Evolutionary conservation across 805 yeast genomes (phyloP).

Genomic region (Monosporozyma servazzii): DNA sequence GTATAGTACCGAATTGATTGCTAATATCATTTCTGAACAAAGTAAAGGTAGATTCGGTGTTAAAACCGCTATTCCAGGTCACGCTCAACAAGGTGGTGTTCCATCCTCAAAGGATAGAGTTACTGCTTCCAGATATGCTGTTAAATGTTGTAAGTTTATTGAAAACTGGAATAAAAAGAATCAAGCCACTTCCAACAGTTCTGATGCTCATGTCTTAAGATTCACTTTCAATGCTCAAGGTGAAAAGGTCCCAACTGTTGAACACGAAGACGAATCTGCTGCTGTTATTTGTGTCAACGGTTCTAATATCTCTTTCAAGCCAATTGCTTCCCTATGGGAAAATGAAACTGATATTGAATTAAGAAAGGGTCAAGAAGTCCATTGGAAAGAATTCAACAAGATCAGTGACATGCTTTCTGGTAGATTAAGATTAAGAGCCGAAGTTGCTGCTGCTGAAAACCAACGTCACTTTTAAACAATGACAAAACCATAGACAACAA

Average conservation of each 20-base stretch:
- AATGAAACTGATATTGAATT: constrained; percentile 49
- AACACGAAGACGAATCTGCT: constrained; percentile 36
- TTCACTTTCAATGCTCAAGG: constrained; percentile 42
- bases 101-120: constrained; percentile 94
- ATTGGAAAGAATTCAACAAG: constrained; percentile 55
- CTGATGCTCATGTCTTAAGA: constrained; percentile 39
- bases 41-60: constrained; percentile 73
- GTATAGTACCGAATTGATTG: constrained; percentile 71
- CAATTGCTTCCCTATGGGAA: constrained; percentile 47
- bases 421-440: constrained; percentile 43
- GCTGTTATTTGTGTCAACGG: constrained; percentile 69
- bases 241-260: constrained; percentile 37
- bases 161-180: constrained; percentile 48
- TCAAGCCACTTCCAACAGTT: constrained; percentile 26
- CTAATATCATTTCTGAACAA: constrained; percentile 75
- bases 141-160: constrained; percentile 79
- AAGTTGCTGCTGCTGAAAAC: constrained; percentile 19
- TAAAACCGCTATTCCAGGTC: constrained; percentile 95
- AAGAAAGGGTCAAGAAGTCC: constrained; percentile 60
- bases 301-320: constrained; percentile 48
- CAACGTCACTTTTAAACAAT: constrained; percentile 1
- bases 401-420: constrained; percentile 69
- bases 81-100: constrained; percentile 93
- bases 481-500: neutral
- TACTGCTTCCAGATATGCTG: constrained; percentile 80